Evolutionary conservation across 306 rosid genomes (phyloP).

Genomic region (Cicer bijugum): DNA sequence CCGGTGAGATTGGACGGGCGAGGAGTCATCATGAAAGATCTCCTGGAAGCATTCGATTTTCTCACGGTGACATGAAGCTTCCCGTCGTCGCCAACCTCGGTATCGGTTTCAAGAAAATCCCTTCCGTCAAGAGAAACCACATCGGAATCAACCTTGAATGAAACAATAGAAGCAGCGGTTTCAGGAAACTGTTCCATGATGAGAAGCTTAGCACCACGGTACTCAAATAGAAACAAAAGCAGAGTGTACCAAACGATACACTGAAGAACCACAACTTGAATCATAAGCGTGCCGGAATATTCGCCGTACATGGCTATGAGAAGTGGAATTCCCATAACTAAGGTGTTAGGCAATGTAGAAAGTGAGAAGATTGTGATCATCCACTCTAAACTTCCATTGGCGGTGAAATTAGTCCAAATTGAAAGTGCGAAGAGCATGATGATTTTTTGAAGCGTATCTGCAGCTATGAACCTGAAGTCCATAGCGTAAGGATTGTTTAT

Average conservation of each 20-base stretch:
- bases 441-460: slow-evolving; percentile 90
- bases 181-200: slow-evolving; percentile 99
- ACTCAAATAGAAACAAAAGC: slow-evolving; percentile 85
- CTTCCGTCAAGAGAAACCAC: slow-evolving; percentile 93
- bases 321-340: slow-evolving; percentile 91
- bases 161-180: slow-evolving; percentile 93
- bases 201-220: slow-evolving; percentile 86
- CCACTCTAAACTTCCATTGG: slow-evolving; percentile 90
- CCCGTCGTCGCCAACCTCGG: slow-evolving; percentile 86
- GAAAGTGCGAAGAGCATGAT: slow-evolving; percentile 72
- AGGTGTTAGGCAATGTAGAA: slow-evolving; percentile 92
- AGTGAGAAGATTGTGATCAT: slow-evolving; percentile 93
- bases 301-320: slow-evolving; percentile 86
- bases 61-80: slow-evolving; percentile 92
- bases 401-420: slow-evolving; percentile 80
- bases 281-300: slow-evolving; percentile 75
- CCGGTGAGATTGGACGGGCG: slow-evolving; percentile 96
- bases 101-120: slow-evolving; percentile 90
- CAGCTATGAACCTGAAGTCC: slow-evolving; percentile 96
- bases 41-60: slow-evolving; percentile 79
- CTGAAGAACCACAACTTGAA: slow-evolving; percentile 92
- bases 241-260: slow-evolving; percentile 97
- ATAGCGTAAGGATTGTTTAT: slow-evolving; percentile 74
- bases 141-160: slow-evolving; percentile 94
- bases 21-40: slow-evolving; percentile 81